Conservation (phyloP, 257 asterid genomes). For the Fraxinus americana region DNA sequence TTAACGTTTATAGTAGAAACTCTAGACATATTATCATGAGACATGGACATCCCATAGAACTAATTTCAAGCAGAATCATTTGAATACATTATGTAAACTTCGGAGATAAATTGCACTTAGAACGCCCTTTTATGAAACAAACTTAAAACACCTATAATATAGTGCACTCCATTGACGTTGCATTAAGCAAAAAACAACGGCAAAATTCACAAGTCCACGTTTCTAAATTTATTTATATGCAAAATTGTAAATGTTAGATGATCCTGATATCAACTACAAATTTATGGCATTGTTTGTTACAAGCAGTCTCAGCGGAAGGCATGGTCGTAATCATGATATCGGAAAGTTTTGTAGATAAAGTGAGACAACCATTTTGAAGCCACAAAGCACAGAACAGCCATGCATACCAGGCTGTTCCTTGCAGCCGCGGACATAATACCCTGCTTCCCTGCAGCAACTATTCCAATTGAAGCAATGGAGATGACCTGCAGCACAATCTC, state of each 20-base stretch:
- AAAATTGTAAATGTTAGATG: not conserved
- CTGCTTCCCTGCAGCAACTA: conserved; percentile 71
- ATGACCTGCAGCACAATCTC: conserved; percentile 61
- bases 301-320: conserved; percentile 55
- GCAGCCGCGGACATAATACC: conserved; percentile 46
- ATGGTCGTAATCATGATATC: conserved; percentile 85
- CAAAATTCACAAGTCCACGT: not conserved
- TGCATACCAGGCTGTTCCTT: conserved; percentile 46
- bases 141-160: not conserved
- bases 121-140: not conserved
- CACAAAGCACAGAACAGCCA: conserved; percentile 66
- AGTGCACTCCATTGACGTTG: not conserved
- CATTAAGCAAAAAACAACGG: conserved; percentile 8
- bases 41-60: no score
- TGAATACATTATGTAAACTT: no score
- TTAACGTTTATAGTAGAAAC: no score
- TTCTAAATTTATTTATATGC: not conserved
- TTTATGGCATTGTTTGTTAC: not conserved
- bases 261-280: not conserved
- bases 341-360: conserved; percentile 75
- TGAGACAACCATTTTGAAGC: conserved; percentile 83
- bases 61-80: no score
- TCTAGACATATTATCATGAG: no score
- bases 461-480: conserved; percentile 51
- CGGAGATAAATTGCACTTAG: not conserved